phyloP scores from a whole-genome alignment of 805 yeast genomes.

The Yamadazyma laniorum region DNA sequence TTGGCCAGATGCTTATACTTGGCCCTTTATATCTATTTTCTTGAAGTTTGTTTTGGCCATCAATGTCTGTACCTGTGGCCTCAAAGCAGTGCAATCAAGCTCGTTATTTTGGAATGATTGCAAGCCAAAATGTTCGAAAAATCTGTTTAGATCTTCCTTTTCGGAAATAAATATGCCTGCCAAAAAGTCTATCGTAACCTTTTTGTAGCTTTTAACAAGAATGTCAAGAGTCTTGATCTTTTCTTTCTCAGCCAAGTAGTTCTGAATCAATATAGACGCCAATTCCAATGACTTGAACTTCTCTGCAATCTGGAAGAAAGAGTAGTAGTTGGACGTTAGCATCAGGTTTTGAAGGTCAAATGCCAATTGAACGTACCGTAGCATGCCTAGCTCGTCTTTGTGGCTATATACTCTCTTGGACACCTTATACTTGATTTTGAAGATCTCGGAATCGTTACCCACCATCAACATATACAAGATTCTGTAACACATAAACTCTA shows the following conservation, averaged over 20 bases:
- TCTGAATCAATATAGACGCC: constrained; percentile 22
- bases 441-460: constrained; percentile 57
- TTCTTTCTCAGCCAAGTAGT: constrained; percentile 55
- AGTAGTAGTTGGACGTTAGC: constrained; percentile 38
- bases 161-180: constrained; percentile 40
- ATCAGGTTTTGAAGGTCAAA: constrained; percentile 17
- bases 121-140: constrained; percentile 34
- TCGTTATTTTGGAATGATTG: constrained; percentile 8
- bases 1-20: too few species aligned
- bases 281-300: constrained; percentile 17
- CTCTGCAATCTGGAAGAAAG: constrained; percentile 41
- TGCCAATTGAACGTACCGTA: constrained; percentile 16
- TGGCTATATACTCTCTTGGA: constrained; percentile 7
- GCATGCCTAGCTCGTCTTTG: constrained; percentile 12
- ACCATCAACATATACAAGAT: constrained; percentile 75
- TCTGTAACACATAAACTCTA: constrained; percentile 72
- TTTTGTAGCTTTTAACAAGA: constrained; percentile 57
- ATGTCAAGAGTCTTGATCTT: constrained; percentile 55
- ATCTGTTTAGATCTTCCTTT: constrained; percentile 36
- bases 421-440: constrained; percentile 34
- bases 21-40: constrained; percentile 89
- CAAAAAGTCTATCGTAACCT: constrained; percentile 38
- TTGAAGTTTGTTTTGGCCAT: constrained; percentile 38
- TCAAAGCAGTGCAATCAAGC: constrained; percentile 32
- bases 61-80: constrained; percentile 37